Conservation (phyloP, 2,329 filamentous ascomycete genomes). For the Phyllachora maydis region DNA sequence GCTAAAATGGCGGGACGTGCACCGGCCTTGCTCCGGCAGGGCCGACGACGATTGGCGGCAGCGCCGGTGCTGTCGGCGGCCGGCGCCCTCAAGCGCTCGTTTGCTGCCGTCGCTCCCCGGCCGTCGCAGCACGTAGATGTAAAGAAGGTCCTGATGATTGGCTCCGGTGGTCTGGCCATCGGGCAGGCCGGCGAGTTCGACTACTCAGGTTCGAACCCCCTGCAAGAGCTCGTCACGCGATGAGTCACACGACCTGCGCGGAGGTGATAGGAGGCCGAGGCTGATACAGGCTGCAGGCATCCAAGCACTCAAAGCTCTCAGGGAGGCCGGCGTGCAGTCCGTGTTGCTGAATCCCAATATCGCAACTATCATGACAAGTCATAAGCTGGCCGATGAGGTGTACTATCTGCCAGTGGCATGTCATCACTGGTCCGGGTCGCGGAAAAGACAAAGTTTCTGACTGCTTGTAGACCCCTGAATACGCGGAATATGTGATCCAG, state of each 20-base stretch:
- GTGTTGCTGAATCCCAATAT: constrained; percentile 97
- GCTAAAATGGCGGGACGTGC: too few species aligned
- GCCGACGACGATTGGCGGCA: too few species aligned
- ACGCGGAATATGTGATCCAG: constrained; percentile 94
- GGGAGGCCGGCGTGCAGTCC: constrained; percentile 80
- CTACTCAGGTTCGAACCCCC: constrained; percentile 61
- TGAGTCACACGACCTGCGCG: constrained; percentile 10
- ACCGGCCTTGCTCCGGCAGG: too few species aligned
- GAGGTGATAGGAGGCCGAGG: constrained; percentile 4
- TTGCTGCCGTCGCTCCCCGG: too few species aligned
- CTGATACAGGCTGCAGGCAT: constrained; percentile 38
- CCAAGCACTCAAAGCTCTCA: constrained; percentile 89
- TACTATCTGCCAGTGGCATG: constrained; percentile 99
- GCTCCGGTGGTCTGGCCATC: constrained; percentile 86
- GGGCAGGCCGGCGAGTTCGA: constrained; percentile 97
- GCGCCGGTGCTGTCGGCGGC: too few species aligned
- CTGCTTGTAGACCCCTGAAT: constrained; percentile 92
- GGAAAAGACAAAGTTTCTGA: too few species aligned
- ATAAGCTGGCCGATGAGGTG: constrained; percentile 87
- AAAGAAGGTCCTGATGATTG: constrained; percentile 94
- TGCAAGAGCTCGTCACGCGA: constrained; percentile 3
- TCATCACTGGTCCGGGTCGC: too few species aligned
- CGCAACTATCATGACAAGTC: constrained; percentile 93
- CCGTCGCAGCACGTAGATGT: constrained; percentile 65
- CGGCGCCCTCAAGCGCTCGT: too few species aligned